These are phyloP conservation scores for Sphagnum contortum DNA, from an alignment of 225 moss, liverwort and hornwort species.

Conservation along the genomic window DNA sequence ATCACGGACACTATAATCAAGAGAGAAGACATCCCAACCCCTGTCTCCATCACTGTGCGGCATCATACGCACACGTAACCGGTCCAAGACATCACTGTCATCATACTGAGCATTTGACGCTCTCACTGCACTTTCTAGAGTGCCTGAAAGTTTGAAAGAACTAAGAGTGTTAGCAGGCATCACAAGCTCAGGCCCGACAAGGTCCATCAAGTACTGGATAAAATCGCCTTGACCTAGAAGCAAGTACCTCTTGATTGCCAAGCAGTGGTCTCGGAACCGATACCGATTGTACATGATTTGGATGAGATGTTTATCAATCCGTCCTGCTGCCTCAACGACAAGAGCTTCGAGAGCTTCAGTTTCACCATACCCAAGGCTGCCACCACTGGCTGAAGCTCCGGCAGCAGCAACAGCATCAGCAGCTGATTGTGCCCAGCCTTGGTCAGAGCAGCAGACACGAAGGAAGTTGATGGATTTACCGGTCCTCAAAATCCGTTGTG, in stretches of 20 bases:
- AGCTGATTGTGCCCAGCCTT: slow-evolving; percentile 91
- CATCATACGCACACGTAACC: slow-evolving; percentile 92
- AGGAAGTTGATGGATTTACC: slow-evolving; percentile 99
- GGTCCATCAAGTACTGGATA: slow-evolving; percentile 98
- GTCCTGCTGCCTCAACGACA: slow-evolving; percentile 87
- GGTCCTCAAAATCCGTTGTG: slow-evolving; percentile 89
- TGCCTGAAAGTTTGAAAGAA: slow-evolving; percentile 96
- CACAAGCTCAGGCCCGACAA: slow-evolving; percentile 86
- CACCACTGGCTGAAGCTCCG: slow-evolving; percentile 79
- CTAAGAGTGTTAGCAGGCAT: slow-evolving; percentile 86
- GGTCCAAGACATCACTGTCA: slow-evolving; percentile 89
- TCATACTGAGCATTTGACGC: slow-evolving; percentile 98
- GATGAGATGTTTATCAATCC: slow-evolving; percentile 90
- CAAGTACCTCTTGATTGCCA: slow-evolving; percentile 96
- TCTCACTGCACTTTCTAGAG: slow-evolving; percentile 94
- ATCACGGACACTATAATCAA: slow-evolving; percentile 88
- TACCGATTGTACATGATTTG: slow-evolving; percentile 96
- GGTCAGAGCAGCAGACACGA: slow-evolving; percentile 95
- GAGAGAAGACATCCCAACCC: slow-evolving; percentile 99
- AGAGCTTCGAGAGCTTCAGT: slow-evolving; percentile 93
- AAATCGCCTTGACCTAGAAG: slow-evolving; percentile 96
- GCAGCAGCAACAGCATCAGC: slow-evolving; percentile 84
- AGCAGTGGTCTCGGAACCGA: slow-evolving; percentile 95
- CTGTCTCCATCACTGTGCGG: slow-evolving; percentile 89
- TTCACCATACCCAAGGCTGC: slow-evolving; percentile 95